Evolutionary conservation across 108 stramenopile genomes (phyloP), one percentile per base, ranked within the genome.

Genomic region (Discostella pseudostelligera): DNA sequence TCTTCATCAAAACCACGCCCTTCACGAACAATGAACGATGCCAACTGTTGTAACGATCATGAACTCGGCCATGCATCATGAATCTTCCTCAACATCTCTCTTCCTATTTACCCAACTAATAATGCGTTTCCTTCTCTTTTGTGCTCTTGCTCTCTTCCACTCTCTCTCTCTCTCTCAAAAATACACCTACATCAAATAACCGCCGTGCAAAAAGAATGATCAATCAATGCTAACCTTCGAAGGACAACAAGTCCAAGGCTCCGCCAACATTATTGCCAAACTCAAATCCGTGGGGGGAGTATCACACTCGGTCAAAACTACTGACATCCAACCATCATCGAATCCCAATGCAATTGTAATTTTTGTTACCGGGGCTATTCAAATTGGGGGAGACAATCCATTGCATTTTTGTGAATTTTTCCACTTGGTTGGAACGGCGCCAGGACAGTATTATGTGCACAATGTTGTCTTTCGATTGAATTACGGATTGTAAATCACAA

Each of bases 391-490:
- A 29, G 95, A 84, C 48, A 97, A 97, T 74, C 93, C 91, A n/a
- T 76, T 98, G 42, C 96, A 96, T 69, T 98, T 94, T 73, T 92
- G 92, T 49, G 92, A 98, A 51, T 76, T 94, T 42, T 97, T 98
- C 69, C 93, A 97, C 63, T 76, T 98, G 39, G 93, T 97, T 14
- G 66, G 83, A 8, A 83, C 90, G 20, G 92, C 63, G 7, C 95
- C 94, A 1, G 88, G 87, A 24, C 73, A 82, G 58, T 98, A 96
- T 73, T 93, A 96, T 75, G 93, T 98, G 8, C 93, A 96, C 72
- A 98, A 98, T 71, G 86, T 88, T 61, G 79, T 98, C 20, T 95
- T 97, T 76, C 84, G 97, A 70, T 80, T 98, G 65, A 96, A 96
- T 64, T 98, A 98, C 72, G 95, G 90, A 42, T 76, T 90, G 82